phyloP scores from a whole-genome alignment of 208 protist species.

The Balamuthia mandrillaris region DNA sequence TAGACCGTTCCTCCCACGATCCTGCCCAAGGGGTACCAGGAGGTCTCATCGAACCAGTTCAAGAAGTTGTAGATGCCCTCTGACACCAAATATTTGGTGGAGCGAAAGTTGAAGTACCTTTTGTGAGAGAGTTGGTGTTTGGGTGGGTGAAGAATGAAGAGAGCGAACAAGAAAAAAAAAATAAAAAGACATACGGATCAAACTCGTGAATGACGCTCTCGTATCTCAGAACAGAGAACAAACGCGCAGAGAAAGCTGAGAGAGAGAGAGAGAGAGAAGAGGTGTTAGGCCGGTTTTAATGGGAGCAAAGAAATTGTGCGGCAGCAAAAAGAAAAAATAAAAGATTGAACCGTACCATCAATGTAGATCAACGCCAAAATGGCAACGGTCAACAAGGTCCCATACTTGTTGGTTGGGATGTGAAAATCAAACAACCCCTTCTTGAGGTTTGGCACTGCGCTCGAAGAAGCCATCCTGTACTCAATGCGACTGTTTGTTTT shows the following conservation, averaged over 20 bases:
- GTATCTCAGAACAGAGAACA: conserved; percentile 80
- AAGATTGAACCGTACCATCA: conserved; percentile 5
- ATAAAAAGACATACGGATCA: conserved; percentile 69
- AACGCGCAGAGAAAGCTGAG: conserved; percentile 72
- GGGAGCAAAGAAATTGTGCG: neutral
- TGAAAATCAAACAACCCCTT: too few species aligned
- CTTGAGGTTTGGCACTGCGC: too few species aligned
- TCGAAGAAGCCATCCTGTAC: too few species aligned
- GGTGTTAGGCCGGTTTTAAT: neutral
- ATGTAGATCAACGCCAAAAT: conserved; percentile 24
- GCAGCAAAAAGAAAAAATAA: neutral
- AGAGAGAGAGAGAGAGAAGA: neutral
- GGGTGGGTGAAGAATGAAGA: neutral
- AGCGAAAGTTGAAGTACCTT: conserved; percentile 83
- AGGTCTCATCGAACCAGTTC: conserved; percentile 96
- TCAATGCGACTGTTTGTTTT: too few species aligned
- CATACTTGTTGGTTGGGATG: conserved; percentile 13
- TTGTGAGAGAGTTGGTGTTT: neutral
- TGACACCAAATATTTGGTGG: conserved; percentile 79
- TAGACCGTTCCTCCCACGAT: conserved; percentile 96
- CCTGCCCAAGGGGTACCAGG: conserved; percentile 96
- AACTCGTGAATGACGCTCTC: conserved; percentile 86
- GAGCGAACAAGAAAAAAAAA: neutral
- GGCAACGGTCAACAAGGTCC: neutral
- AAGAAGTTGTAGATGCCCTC: conserved; percentile 93